Percentiles rank a stretch among this genome's conserved stretches.
Conservation (phyloP, 75 land plant genomes). For the Selaginella tamariscina region DNA sequence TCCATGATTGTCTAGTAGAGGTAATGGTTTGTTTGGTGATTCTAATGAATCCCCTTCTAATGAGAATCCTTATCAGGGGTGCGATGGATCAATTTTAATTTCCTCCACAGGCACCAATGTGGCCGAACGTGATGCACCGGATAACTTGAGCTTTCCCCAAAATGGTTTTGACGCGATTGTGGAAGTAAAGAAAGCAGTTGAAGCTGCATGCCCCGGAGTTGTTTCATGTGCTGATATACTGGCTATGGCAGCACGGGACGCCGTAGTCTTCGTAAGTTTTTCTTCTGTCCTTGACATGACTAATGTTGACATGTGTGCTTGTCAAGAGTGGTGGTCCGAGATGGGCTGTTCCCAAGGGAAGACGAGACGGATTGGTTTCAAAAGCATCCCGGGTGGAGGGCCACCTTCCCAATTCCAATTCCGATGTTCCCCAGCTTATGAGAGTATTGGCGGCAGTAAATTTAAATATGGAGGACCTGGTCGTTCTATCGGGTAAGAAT, state of each 20-base stretch:
- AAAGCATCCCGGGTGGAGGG: not conserved
- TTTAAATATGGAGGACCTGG: conserved; percentile 1
- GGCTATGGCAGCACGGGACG: conserved; percentile 8
- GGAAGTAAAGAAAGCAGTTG: conserved; percentile 5
- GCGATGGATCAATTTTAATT: conserved; percentile 8
- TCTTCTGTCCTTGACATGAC: not conserved
- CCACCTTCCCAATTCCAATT: not conserved
- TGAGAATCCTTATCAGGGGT: not conserved
- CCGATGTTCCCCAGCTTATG: not conserved
- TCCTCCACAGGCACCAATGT: conserved; percentile 4
- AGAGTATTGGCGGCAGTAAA: not conserved
- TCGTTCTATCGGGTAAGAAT: not conserved
- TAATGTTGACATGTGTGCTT: not conserved
- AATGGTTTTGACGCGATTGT: conserved; percentile 4
- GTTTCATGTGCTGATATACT: conserved; percentile 11
- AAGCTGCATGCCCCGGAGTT: not conserved
- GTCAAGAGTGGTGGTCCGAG: conserved; percentile 5
- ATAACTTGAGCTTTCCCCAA: conserved; percentile 5
- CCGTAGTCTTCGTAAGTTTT: conserved; percentile 5
- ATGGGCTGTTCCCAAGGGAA: conserved; percentile 1
- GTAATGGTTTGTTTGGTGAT: not conserved
- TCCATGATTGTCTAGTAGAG: conserved; percentile 10
- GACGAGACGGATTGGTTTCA: conserved; percentile 4
- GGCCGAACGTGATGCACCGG: not conserved
- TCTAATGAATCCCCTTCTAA: not conserved